phyloP scores from a whole-genome alignment of 805 yeast genomes.

The Clavispora carvajalis region DNA sequence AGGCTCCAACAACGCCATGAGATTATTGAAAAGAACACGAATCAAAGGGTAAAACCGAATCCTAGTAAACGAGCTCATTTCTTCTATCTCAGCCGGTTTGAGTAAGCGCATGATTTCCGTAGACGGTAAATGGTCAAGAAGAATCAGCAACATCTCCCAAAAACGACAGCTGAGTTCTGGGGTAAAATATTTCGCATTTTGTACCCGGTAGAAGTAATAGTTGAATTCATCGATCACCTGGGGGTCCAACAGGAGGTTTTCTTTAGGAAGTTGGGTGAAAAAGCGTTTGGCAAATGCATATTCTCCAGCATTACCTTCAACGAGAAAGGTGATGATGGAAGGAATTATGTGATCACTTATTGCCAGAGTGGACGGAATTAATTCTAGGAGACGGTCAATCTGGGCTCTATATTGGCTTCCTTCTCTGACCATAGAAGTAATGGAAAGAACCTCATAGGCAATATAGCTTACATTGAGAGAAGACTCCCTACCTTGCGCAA shows the following conservation, averaged over 20 bases:
- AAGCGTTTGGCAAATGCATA: constrained; percentile 43
- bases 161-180: constrained; percentile 38
- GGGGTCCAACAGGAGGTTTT: constrained; percentile 2
- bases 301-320: constrained; percentile 47
- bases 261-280: constrained; percentile 4
- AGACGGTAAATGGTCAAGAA: constrained; percentile 24
- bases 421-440: not conserved
- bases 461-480: not conserved
- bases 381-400: not conserved
- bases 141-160: constrained; percentile 39
- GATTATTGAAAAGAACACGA: constrained; percentile 44
- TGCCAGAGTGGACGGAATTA: not conserved
- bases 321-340: constrained; percentile 39
- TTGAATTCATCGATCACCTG: constrained; percentile 50
- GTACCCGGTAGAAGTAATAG: constrained; percentile 46
- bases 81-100: constrained; percentile 26
- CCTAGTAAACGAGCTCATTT: constrained; percentile 22
- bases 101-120: constrained; percentile 18
- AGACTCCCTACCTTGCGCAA: constrained; percentile 3
- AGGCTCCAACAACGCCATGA: constrained; percentile 43
- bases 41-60: constrained; percentile 33
- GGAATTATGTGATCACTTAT: constrained; percentile 5
- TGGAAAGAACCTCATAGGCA: constrained; percentile 9
- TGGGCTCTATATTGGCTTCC: not conserved
- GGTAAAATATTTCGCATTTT: constrained; percentile 45